Evolutionary conservation across 2,329 filamentous ascomycete species (phyloP).

Genomic region (Colletotrichum zoysiae): DNA sequence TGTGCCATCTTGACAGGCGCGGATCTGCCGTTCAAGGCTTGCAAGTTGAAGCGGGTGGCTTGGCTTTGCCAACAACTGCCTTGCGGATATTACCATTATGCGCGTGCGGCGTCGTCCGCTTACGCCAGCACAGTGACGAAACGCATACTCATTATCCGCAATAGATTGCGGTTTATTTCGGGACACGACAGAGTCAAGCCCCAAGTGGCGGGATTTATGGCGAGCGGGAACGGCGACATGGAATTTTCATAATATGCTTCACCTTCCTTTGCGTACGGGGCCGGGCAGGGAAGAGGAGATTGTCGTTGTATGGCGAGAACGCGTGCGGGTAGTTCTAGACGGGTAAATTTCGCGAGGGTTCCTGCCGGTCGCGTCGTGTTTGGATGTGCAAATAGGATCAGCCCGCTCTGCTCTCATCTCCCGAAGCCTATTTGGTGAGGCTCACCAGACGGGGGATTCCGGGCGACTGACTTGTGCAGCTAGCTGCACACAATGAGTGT

Average conservation of each 20-base stretch:
- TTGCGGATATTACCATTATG: slow-evolving; percentile 36
- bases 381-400: slow-evolving; percentile 26
- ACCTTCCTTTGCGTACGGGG: slow-evolving; percentile 4
- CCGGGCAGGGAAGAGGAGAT: neutral
- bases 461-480: slow-evolving; percentile 14
- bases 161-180: slow-evolving; percentile 7
- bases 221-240: slow-evolving; percentile 5
- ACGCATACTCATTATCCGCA: neutral
- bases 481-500: neutral
- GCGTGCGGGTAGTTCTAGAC: neutral
- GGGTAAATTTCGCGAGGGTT: neutral
- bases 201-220: neutral
- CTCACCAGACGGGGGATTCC: slow-evolving; percentile 20
- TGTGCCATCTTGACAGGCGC: slow-evolving; percentile 3
- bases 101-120: slow-evolving; percentile 2
- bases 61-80: slow-evolving; percentile 2
- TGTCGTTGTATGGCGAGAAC: neutral
- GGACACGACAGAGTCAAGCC: slow-evolving; percentile 7
- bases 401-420: slow-evolving; percentile 2
- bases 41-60: slow-evolving; percentile 20
- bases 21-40: neutral
- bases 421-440: slow-evolving; percentile 35
- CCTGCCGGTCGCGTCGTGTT: slow-evolving; percentile 3
- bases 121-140: neutral
- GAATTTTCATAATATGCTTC: slow-evolving; percentile 21